phyloP scores from a whole-genome alignment of 2,329 filamentous ascomycete genomes.

The Microsporum audouinii region DNA sequence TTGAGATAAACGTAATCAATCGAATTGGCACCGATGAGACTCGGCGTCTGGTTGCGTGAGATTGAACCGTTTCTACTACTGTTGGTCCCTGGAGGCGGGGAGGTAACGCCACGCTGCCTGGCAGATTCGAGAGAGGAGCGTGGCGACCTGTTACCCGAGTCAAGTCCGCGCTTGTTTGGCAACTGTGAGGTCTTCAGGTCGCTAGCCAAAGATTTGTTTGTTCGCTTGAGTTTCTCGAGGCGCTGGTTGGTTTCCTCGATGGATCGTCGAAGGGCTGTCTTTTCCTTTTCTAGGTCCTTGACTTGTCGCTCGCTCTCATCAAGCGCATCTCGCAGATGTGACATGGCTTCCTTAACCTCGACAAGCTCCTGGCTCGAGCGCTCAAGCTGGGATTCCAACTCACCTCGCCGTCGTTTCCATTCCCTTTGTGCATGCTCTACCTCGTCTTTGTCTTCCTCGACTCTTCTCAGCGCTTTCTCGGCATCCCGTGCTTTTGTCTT shows the following conservation, averaged over 20 bases:
- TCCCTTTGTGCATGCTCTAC: conserved; percentile 62
- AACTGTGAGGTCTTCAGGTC: conserved; percentile 38
- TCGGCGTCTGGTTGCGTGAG: conserved; percentile 29
- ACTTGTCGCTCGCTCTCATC: conserved; percentile 81
- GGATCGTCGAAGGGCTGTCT: conserved; percentile 58
- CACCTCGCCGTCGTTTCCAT: conserved; percentile 60
- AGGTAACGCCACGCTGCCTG: conserved; percentile 23
- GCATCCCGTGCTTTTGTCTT: conserved; percentile 67
- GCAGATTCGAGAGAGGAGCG: conserved; percentile 49
- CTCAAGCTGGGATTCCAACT: conserved; percentile 60
- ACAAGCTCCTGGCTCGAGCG: conserved; percentile 60
- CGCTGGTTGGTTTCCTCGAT: conserved; percentile 67
- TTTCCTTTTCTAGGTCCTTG: conserved; percentile 72
- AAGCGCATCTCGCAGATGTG: conserved; percentile 64
- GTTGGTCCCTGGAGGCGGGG: conserved; percentile 7
- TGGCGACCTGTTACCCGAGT: conserved; percentile 42
- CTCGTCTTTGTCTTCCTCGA: conserved; percentile 65
- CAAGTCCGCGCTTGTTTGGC: conserved; percentile 22
- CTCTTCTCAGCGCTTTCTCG: conserved; percentile 61
- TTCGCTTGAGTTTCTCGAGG: conserved; percentile 68
- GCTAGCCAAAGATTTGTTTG: conserved; percentile 49
- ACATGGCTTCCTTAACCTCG: conserved; percentile 66
- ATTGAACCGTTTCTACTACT: conserved; percentile 20
- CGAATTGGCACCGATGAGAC: conserved; percentile 18
- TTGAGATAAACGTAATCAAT: conserved; percentile 56